A percentile compares a stretch with the other conserved stretches of the same genome.
phyloP scores from a whole-genome alignment of 345 rosid species.

The Toxicodendron radicans region DNA sequence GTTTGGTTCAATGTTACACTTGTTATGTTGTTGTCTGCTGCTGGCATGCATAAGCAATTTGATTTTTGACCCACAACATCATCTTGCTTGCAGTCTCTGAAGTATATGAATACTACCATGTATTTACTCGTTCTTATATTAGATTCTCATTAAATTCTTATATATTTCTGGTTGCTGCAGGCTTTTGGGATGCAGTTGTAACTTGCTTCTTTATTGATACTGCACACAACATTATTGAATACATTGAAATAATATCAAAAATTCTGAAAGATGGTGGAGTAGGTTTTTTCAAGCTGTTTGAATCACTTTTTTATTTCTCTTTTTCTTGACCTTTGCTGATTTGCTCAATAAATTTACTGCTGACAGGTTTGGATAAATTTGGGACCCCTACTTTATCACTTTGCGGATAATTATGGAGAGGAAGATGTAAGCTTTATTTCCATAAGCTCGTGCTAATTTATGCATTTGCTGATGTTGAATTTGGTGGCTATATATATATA shows the following conservation, averaged over 20 bases:
- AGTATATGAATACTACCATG: background rate
- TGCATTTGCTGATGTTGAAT: background rate
- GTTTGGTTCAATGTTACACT: background rate
- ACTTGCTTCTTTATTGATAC: conserved; percentile 98
- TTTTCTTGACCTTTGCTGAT: conserved; percentile 14
- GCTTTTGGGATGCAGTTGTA: conserved; percentile 92
- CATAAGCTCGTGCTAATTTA: background rate
- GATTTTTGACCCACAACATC: background rate
- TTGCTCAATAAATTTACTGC: conserved; percentile 10
- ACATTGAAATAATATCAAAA: conserved; percentile 88
- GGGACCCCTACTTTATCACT: conserved; percentile 93
- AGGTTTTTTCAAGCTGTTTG: conserved; percentile 34
- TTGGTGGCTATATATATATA: background rate
- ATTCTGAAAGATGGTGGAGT: conserved; percentile 95
- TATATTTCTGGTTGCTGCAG: conserved; percentile 46
- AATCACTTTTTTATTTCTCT: background rate
- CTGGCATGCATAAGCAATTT: background rate
- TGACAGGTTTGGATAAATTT: conserved; percentile 94
- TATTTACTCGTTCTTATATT: background rate
- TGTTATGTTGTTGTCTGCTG: too few species aligned
- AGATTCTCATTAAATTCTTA: conserved; percentile 7
- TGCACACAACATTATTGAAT: conserved; percentile 88
- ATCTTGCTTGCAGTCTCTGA: background rate
- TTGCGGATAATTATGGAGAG: conserved; percentile 80
- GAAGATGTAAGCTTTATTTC: conserved; percentile 65